Conservation (phyloP, 257 asterid genomes). For the Solanum pennellii region DNA sequence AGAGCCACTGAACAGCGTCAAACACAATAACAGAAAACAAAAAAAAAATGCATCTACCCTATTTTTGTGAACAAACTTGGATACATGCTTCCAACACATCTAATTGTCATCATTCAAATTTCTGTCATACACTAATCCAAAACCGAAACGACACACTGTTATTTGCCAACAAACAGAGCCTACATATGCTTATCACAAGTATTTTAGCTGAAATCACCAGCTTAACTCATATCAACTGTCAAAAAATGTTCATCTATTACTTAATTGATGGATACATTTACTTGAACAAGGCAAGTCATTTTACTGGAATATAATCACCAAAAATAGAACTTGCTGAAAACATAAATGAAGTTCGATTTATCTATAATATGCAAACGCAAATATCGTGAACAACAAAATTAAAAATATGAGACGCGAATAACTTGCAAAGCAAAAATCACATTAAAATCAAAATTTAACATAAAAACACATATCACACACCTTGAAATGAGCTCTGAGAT, state of each 20-base stretch:
- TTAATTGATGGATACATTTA: not conserved
- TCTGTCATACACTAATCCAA: not conserved
- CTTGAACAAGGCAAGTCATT: not conserved
- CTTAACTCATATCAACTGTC: not conserved
- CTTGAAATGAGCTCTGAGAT: conserved; percentile 73
- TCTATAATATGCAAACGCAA: not conserved
- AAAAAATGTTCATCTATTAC: not conserved
- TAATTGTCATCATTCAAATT: not conserved
- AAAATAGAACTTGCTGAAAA: not conserved
- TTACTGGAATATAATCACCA: not conserved
- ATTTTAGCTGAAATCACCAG: not conserved
- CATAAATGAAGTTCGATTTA: not conserved
- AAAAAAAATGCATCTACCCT: not conserved
- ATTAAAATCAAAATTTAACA: not conserved
- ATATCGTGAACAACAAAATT: not conserved
- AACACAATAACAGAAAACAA: not conserved
- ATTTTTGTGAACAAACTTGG: not conserved
- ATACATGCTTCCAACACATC: not conserved
- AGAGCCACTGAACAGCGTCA: not conserved
- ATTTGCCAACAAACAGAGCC: not conserved
- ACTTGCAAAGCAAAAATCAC: not conserved
- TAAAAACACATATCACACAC: conserved; percentile 9
- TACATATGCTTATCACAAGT: not conserved
- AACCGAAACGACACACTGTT: not conserved
- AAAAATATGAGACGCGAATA: not conserved